These are phyloP conservation scores for Iris pallida DNA, from an alignment of 116 monocot genomes.

Conservation along the genomic window DNA sequence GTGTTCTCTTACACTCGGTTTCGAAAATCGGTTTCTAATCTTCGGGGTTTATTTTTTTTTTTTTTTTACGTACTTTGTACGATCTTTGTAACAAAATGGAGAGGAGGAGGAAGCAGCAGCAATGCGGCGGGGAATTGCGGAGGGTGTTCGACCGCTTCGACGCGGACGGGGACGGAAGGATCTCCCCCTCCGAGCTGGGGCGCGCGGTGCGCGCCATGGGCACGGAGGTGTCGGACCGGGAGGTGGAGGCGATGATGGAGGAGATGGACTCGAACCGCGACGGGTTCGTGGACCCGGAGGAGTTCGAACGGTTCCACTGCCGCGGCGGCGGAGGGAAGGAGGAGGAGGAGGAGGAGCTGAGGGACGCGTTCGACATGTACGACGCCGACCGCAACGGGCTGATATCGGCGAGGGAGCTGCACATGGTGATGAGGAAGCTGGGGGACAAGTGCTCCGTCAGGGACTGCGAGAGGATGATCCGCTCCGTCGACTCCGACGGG, in stretches of 20 bases:
- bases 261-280: conserved; percentile 62
- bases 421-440: conserved; percentile 49
- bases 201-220: conserved; percentile 41
- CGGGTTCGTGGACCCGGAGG: conserved; percentile 47
- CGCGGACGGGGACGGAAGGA: conserved; percentile 56
- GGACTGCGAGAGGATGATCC: conserved; percentile 74
- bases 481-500: conserved; percentile 60
- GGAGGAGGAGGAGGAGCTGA: conserved; percentile 34
- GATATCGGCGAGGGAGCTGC: conserved; percentile 72
- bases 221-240: conserved; percentile 20
- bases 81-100: too few species aligned
- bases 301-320: conserved; percentile 43
- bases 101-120: too few species aligned
- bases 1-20: too few species aligned
- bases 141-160: conserved; percentile 49
- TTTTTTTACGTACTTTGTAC: too few species aligned
- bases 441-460: conserved; percentile 66
- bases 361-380: conserved; percentile 78
- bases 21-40: too few species aligned
- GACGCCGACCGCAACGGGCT: conserved; percentile 67
- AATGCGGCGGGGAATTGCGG: conserved; percentile 24
- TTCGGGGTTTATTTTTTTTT: too few species aligned
- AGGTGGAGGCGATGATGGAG: conserved; percentile 39
- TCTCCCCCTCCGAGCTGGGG: conserved; percentile 42
- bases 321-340: neutral